A percentile compares a stretch with the other conserved stretches of the same genome.
phyloP scores from a whole-genome alignment of 352 stramenopile genomes.

The Thalassiosira tumida region DNA sequence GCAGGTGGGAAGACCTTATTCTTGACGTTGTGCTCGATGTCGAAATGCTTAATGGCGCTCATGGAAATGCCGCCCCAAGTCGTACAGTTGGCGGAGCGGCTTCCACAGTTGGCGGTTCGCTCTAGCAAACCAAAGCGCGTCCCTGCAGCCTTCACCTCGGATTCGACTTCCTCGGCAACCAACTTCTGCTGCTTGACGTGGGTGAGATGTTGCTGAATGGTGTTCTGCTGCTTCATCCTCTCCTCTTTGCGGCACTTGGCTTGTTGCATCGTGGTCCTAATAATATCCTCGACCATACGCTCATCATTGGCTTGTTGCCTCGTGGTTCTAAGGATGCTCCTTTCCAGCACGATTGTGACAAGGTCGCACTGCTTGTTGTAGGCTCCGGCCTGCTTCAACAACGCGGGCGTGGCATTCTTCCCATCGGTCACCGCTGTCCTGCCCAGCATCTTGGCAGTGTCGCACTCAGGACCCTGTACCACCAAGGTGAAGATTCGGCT shows the following conservation, averaged over 20 bases:
- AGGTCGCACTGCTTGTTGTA: not conserved
- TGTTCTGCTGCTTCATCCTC: not conserved
- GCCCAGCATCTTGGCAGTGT: not conserved
- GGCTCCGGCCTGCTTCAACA: not conserved
- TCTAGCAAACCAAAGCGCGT: not conserved
- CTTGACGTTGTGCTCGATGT: not conserved
- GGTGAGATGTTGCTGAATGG: not conserved
- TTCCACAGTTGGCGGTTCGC: not conserved
- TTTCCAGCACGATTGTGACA: not conserved
- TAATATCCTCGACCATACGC: not conserved
- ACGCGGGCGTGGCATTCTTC: not conserved
- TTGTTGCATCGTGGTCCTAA: not conserved
- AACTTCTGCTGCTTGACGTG: not conserved
- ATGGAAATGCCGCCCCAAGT: not conserved
- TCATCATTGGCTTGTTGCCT: not conserved
- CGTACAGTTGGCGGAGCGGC: not conserved
- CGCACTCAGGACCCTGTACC: not conserved
- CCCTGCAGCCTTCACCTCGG: not conserved
- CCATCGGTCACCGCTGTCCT: not conserved
- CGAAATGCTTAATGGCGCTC: not conserved
- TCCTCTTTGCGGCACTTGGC: not conserved
- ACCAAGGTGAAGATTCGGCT: not conserved
- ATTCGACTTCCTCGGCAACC: not conserved
- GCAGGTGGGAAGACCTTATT: not conserved
- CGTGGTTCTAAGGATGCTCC: not conserved